phyloP scores from a whole-genome alignment of 371 early-diverging fungal species.

The Mortierella sp. region DNA sequence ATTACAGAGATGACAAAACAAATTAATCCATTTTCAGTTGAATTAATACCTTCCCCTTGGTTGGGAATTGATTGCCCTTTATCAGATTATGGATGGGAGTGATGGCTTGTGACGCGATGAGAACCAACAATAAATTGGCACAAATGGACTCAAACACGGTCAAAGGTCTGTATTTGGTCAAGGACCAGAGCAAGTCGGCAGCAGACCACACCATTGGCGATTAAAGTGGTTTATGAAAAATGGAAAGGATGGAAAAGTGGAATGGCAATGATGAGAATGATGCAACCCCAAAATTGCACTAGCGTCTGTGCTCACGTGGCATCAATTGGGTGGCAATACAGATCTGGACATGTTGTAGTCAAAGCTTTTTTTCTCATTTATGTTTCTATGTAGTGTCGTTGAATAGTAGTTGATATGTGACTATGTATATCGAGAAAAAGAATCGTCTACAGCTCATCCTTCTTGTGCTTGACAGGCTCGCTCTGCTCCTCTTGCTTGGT shows the following conservation, averaged over 20 bases:
- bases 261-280: not conserved
- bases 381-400: too few relatives aligned
- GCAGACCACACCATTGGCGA: conserved; percentile 43
- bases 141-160: conserved; percentile 53
- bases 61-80: conserved; percentile 35
- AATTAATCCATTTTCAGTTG: not conserved
- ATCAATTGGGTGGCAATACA: too few relatives aligned
- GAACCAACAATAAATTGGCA: conserved; percentile 38
- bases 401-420: too few relatives aligned
- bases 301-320: too few relatives aligned
- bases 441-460: conserved; percentile 45
- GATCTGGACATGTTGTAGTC: too few relatives aligned
- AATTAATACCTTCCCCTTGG: conserved; percentile 52
- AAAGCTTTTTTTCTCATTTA: too few relatives aligned
- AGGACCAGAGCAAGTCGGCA: conserved; percentile 46
- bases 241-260: not conserved
- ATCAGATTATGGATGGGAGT: conserved; percentile 25
- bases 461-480: too few relatives aligned
- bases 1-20: not conserved
- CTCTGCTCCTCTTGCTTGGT: conserved; percentile 12
- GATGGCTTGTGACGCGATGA: conserved; percentile 24
- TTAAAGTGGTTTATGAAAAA: not conserved
- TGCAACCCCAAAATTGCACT: too few relatives aligned
- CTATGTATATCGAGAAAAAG: not conserved
- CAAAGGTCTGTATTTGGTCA: conserved; percentile 26